A percentile compares a stretch with the other conserved stretches of the same genome.
Evolutionary conservation across 192 early-diverging fungal genomes (phyloP).

Genomic region (Coemansia javaensis): DNA sequence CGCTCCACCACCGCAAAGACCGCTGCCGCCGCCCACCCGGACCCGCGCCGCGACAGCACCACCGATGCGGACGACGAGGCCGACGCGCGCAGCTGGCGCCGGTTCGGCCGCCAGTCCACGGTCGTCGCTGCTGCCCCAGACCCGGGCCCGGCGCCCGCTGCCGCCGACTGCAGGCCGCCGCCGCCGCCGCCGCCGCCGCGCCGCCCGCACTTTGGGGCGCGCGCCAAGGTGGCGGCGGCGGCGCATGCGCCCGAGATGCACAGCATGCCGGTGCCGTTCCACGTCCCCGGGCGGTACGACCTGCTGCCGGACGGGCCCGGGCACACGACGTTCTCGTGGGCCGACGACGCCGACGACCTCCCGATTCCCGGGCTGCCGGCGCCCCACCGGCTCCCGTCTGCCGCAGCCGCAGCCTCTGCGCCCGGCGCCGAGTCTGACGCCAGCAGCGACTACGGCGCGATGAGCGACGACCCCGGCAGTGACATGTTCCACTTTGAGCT

Average conservation of each 20-base stretch:
- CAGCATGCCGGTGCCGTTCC: slow-evolving; percentile 29
- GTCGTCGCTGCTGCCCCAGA: no score
- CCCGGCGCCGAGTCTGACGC: slow-evolving; percentile 7
- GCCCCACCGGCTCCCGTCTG: background rate
- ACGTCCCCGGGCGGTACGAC: slow-evolving; percentile 5
- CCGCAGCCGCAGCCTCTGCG: background rate
- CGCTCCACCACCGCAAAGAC: background rate
- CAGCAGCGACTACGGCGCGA: slow-evolving; percentile 27
- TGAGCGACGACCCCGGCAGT: slow-evolving; percentile 37
- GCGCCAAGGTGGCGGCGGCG: background rate
- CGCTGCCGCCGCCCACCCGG: no score
- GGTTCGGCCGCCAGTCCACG: slow-evolving; percentile 2
- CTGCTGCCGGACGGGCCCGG: slow-evolving; percentile 7
- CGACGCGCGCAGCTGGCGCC: slow-evolving; percentile 20
- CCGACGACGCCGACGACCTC: slow-evolving; percentile 48
- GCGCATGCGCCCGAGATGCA: slow-evolving; percentile 10
- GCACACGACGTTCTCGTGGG: slow-evolving; percentile 43
- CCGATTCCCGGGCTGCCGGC: slow-evolving; percentile 34
- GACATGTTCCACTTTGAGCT: slow-evolving; percentile 46
- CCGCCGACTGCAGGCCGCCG: no score
- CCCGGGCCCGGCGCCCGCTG: no score
- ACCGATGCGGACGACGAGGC: slow-evolving; percentile 41
- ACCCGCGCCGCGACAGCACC: background rate
- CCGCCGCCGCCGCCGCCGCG: background rate
- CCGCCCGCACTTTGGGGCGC: slow-evolving; percentile 8